Evolutionary conservation across 129 eudicot species (phyloP), one percentile per base, ranked within the genome.

Genomic region (Gnaphalium uliginosum): DNA sequence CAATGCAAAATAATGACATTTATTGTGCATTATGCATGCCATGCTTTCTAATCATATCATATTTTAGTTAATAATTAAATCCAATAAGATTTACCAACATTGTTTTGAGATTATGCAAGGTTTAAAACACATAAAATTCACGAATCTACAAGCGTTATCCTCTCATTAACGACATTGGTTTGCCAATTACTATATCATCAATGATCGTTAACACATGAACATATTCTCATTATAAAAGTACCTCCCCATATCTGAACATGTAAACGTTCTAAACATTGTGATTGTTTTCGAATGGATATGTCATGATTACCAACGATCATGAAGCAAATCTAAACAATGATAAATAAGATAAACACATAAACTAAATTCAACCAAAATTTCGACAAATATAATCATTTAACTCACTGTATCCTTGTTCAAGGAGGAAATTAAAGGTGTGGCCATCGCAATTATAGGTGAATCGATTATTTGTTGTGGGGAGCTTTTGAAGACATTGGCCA

Each of bases 391-490:
- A 39, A 57, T 4, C 9, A 41, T 41, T 1, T 13, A 73, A 80
- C 83, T 80, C 54, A 80, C 83, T 73, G 64, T 37, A 80, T 66
- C 75, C 83, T 73, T 80, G 69, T 4, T 73, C 83, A 50, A 73
- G 23, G 70, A 73, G 79, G 41, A 56, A 80, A 69, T 80, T 80
- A 64, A 80, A 80, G 64, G 83, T 80, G 70, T 80, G 79, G 63
- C 75, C 83, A 73, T 80, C 83, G n/a, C 83, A 80, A 66, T 80
- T 80, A 46, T 80, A 80, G 1, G 79, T 80, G 43, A 73, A 73
- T 6, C 83, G 74, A 30, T 80, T 80, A 30, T 53, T 73, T 25
- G 69, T 73, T 30, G 63, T 18, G 6, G 83, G 79, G 23, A 80
- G 83, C 58, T 80, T 80, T 66, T 80, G 79, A 73, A 80, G 83